Evolutionary conservation across 805 yeast genomes (phyloP).

Genomic region (Vanderwaltozyma verrucispora): DNA sequence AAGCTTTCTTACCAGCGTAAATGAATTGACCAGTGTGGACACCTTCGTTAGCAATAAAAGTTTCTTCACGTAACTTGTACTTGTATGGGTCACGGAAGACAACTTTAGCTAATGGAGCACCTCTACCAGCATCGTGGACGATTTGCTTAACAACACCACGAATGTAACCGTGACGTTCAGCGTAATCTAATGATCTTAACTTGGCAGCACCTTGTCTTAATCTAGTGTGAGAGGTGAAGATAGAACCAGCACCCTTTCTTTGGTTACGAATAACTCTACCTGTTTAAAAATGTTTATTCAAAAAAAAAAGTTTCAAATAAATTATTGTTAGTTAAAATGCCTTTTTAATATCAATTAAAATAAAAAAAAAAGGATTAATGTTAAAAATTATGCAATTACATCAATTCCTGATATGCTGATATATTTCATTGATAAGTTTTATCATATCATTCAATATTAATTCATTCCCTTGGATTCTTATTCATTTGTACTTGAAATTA

Average conservation of each 20-base stretch:
- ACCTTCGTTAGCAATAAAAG: constrained; percentile 99
- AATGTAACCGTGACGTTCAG: constrained; percentile 99
- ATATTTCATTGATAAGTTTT: too few relatives aligned
- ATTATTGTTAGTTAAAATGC: background rate
- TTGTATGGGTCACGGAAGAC: constrained; percentile 99
- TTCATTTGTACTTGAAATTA: too few relatives aligned
- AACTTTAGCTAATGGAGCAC: constrained; percentile 99
- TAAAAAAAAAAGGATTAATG: too few relatives aligned
- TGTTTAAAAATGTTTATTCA: constrained; percentile 19
- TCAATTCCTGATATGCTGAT: too few relatives aligned
- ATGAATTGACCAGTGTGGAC: constrained; percentile 98
- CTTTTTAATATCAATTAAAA: too few relatives aligned
- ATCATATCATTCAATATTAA: too few relatives aligned
- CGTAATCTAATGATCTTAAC: constrained; percentile 97
- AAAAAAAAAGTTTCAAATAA: background rate
- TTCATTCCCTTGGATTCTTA: too few relatives aligned
- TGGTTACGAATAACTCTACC: constrained; percentile 99
- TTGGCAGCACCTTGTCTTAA: constrained; percentile 99
- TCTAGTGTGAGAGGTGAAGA: constrained; percentile 99
- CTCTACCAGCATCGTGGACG: constrained; percentile 99
- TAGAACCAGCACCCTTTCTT: constrained; percentile 99
- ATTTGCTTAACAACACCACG: constrained; percentile 99
- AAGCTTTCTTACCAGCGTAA: constrained; percentile 98
- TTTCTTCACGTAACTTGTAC: constrained; percentile 96
- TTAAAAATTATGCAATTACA: too few relatives aligned